Percentiles rank a stretch among this genome's conserved stretches.
Evolutionary conservation across 345 rosid species (phyloP).

Genomic region (Cardamine chenopodiifolia): DNA sequence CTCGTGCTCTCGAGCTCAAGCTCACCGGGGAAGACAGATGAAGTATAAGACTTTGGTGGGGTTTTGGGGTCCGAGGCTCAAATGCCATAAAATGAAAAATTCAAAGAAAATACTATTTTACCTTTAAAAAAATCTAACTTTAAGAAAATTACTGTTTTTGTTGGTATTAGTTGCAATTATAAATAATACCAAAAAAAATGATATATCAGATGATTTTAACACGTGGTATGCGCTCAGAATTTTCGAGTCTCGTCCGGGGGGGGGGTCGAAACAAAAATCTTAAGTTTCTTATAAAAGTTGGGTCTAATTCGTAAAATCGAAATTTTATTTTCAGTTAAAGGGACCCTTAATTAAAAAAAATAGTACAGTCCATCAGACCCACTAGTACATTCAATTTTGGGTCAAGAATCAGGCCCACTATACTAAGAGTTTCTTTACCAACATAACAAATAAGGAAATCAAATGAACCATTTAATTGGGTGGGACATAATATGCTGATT

Average conservation of each 20-base stretch:
- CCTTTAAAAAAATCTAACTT: no score
- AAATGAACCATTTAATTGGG: not conserved
- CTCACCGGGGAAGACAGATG: not conserved
- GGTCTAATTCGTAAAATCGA: not conserved
- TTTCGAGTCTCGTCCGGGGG: no score
- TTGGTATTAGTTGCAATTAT: no score
- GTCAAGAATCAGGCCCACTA: not conserved
- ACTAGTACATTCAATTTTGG: not conserved
- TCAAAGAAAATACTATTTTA: no score
- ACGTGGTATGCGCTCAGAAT: no score
- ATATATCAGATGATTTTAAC: no score
- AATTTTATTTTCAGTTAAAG: not conserved
- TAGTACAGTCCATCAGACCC: not conserved
- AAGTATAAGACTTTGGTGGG: not conserved
- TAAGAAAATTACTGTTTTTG: no score
- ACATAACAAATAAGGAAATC: not conserved
- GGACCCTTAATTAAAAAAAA: not conserved
- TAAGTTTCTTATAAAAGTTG: not conserved
- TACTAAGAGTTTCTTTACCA: not conserved
- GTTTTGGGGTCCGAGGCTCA: no score
- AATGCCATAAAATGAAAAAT: no score
- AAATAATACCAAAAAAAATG: no score
- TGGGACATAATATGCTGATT: not conserved
- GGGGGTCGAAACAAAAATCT: not conserved
- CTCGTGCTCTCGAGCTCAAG: constrained; percentile 8